Evolutionary conservation across 2,329 filamentous ascomycete species (phyloP), one percentile per base, ranked within the genome.

Genomic region (Zasmidium citrigriseum): DNA sequence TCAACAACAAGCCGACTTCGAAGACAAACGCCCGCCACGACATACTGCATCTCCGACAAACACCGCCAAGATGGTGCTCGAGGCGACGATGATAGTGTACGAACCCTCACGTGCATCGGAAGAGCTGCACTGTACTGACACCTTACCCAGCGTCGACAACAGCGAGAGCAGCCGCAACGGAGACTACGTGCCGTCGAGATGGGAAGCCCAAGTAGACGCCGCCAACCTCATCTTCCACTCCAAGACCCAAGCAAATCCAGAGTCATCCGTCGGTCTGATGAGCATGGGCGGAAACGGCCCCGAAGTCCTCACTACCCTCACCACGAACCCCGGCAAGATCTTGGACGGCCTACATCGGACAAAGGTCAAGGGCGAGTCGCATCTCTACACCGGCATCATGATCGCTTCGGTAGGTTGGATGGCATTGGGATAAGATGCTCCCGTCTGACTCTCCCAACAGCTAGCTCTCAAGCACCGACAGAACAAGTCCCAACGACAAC

Each of bases 121-220:
- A 23, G 16, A 24, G 11, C n/a, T 25, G 21, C 53, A 66, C 73
- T 58, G 24, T 46, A 63, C 60, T 66, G 21, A 65, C 58, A 47
- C 65, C 59, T n/a, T 60, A 68, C 10, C 20, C 50, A 88, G 86
- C 76, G 91, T 98, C 72, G 95, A 99, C 85, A 99, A 98, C 84
- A 97, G 93, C 82, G 95, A 99, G 82, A 93, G 90, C 81, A 96
- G 91, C 82, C 88, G 95, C 75, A 99, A 99, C 79, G 95, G 96
- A 74, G 95, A 99, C 77, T 89, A 89, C 74, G 81, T 87, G 73
- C 93, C 95, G 59, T 96, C 93, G 67, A 87, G 95, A 77, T 99
- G 93, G 83, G 92, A 97, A 79, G 92, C 95, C 69, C 95, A 99
- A 83, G 85, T 91, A 68, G 95, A 99, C 77, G 93, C 93, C 57